Conservation (phyloP, 768 basidiomycete species). For the Russula brevipes region DNA sequence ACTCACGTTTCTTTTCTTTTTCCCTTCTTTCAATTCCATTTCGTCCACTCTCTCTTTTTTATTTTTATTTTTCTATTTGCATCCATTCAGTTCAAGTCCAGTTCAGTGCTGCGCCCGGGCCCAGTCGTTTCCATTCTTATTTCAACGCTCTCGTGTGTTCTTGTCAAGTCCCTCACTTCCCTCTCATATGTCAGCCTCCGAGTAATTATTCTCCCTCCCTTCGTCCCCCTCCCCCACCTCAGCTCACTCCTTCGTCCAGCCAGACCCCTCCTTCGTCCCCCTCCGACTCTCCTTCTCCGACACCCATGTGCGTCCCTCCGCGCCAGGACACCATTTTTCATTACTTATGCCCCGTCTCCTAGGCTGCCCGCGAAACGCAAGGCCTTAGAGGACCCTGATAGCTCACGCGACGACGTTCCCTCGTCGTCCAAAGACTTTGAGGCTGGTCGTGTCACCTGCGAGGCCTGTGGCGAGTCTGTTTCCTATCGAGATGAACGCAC, state of each 20-base stretch:
- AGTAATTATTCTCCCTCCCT: not conserved
- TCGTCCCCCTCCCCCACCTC: not conserved
- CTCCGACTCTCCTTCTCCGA: conserved; percentile 1
- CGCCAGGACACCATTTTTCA: too few species aligned
- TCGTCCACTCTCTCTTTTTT: not conserved
- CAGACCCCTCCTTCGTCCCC: not conserved
- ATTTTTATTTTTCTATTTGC: not conserved
- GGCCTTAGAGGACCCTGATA: conserved; percentile 4
- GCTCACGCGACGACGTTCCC: not conserved
- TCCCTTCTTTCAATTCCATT: not conserved
- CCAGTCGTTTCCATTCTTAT: not conserved
- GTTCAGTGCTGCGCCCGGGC: too few species aligned
- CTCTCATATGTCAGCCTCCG: conserved; percentile 16
- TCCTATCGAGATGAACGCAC: conserved; percentile 62
- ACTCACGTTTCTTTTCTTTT: not conserved
- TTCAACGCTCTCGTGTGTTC: not conserved
- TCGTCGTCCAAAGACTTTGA: conserved; percentile 47
- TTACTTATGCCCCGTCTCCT: not conserved
- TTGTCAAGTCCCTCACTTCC: too few species aligned
- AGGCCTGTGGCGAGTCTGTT: conserved; percentile 54
- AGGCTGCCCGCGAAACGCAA: conserved; percentile 19
- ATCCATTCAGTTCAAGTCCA: not conserved
- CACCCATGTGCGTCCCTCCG: conserved; percentile 1
- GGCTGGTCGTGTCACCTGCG: conserved; percentile 60
- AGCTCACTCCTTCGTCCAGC: not conserved